phyloP scores from a whole-genome alignment of 192 early-diverging fungal genomes.

The Entomortierella beljakovae region DNA sequence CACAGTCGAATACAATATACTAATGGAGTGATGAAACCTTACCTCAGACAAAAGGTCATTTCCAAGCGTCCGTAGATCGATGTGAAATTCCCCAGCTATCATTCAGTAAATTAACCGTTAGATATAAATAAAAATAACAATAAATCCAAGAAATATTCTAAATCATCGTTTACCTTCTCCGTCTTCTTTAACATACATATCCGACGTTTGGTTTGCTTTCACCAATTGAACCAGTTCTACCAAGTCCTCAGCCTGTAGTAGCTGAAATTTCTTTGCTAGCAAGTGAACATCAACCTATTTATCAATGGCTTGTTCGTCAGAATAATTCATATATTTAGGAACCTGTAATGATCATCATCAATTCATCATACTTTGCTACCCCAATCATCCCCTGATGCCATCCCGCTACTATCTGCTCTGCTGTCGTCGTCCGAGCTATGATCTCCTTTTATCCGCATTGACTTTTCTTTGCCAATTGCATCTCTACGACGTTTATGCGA shows the following conservation, averaged over 20 bases:
- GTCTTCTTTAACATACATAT: conserved; percentile 60
- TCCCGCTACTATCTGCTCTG: conserved; percentile 32
- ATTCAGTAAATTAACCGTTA: background rate
- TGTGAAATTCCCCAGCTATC: conserved; percentile 55
- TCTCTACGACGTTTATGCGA: conserved; percentile 43
- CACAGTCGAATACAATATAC: background rate
- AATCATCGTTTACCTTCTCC: conserved; percentile 45
- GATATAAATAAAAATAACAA: background rate
- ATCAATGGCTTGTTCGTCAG: background rate
- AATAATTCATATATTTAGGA: background rate
- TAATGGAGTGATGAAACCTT: conserved; percentile 3
- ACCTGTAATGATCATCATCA: background rate
- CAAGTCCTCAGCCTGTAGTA: conserved; percentile 52
- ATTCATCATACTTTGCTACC: conserved; percentile 19
- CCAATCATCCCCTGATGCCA: conserved; percentile 44
- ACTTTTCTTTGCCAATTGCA: conserved; percentile 31
- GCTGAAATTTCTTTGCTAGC: conserved; percentile 55
- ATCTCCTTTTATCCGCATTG: conserved; percentile 35
- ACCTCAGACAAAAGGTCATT: conserved; percentile 39
- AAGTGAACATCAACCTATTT: conserved; percentile 40
- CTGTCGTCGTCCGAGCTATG: conserved; percentile 51
- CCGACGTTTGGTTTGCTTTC: conserved; percentile 46
- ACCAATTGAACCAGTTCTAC: conserved; percentile 51
- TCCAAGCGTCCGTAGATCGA: conserved; percentile 56
- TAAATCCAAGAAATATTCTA: background rate